Percentiles rank a stretch among this genome's conserved stretches.
These are phyloP conservation scores for Pythium rishiriense DNA, from an alignment of 352 stramenopile species.

Conservation along the genomic window DNA sequence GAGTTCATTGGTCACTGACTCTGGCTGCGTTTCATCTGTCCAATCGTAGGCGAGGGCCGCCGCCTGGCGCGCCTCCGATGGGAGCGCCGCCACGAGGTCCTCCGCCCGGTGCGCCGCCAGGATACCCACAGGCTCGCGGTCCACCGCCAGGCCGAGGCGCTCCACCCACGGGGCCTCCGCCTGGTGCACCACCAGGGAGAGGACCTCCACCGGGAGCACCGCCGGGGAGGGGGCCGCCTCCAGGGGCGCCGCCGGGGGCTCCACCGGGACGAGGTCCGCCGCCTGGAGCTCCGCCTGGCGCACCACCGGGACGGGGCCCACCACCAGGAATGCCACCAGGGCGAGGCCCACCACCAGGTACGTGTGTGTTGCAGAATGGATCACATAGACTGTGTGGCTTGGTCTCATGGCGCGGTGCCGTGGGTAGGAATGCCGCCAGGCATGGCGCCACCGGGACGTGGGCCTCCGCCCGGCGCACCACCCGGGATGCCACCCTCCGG, in stretches of 20 bases:
- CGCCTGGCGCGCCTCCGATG: constrained; percentile 30
- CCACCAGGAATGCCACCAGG: constrained; percentile 15
- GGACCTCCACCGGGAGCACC: constrained; percentile 22
- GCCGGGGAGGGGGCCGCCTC: constrained; percentile 30
- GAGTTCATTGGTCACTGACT: no score
- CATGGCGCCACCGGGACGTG: constrained; percentile 18
- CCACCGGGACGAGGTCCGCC: constrained; percentile 21
- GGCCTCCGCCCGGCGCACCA: constrained; percentile 21
- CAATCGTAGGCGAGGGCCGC: constrained; percentile 35
- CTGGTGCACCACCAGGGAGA: constrained; percentile 30
- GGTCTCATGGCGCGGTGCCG: no score
- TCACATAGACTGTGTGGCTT: not conserved
- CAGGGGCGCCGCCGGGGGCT: constrained; percentile 32
- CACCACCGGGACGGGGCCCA: constrained; percentile 30
- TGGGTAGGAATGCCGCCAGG: constrained; percentile 8
- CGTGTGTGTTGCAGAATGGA: not conserved
- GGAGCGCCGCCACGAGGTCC: constrained; percentile 35
- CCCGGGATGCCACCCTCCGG: constrained; percentile 34
- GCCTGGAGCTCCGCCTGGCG: constrained; percentile 28
- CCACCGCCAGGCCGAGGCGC: constrained; percentile 46
- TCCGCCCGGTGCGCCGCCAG: constrained; percentile 29
- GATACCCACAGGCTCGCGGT: constrained; percentile 56
- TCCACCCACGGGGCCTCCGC: constrained; percentile 43
- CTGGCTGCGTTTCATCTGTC: no score
- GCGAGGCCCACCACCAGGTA: constrained; percentile 31